A percentile compares a stretch with the other conserved stretches of the same genome.
phyloP scores from a whole-genome alignment of 2,329 filamentous ascomycete genomes.

The Penicillium sp. region DNA sequence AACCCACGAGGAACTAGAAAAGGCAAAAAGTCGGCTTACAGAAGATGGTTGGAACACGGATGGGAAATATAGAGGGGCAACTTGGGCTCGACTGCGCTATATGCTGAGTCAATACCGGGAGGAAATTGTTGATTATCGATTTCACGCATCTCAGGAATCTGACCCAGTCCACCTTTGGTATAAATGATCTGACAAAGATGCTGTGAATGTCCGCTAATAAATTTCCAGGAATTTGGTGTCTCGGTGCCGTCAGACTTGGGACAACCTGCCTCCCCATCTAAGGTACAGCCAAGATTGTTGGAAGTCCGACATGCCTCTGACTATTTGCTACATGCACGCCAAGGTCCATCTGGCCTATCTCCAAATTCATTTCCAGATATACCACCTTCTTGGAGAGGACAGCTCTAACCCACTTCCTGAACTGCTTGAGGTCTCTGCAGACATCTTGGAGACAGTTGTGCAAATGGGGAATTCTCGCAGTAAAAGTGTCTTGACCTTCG shows the following conservation, averaged over 20 bases:
- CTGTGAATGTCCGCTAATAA: background rate
- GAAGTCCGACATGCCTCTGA: conserved; percentile 8
- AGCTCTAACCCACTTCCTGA: conserved; percentile 4
- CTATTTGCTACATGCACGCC: conserved; percentile 12
- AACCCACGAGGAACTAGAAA: conserved; percentile 2
- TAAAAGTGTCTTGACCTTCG: conserved; percentile 1
- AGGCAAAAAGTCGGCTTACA: conserved; percentile 4
- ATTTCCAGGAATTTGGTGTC: conserved; percentile 10
- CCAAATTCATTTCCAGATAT: conserved; percentile 18
- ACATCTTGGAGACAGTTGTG: conserved; percentile 19
- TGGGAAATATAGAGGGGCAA: conserved; percentile 10
- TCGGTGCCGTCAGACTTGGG: conserved; percentile 14
- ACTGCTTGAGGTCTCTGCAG: conserved; percentile 14
- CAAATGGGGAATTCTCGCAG: conserved; percentile 13
- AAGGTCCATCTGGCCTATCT: conserved; percentile 19
- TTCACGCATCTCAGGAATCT: conserved; percentile 8
- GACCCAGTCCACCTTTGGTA: conserved; percentile 14
- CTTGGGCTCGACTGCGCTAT: conserved; percentile 18
- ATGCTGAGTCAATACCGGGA: conserved; percentile 17
- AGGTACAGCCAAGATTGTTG: conserved; percentile 14
- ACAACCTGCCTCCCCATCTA: conserved; percentile 9
- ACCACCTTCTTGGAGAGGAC: conserved; percentile 9
- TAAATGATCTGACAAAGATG: background rate
- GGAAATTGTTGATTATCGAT: conserved; percentile 17
- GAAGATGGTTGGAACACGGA: conserved; percentile 18